phyloP scores from a whole-genome alignment of 768 basidiomycete genomes.

The Lactarius tabidus region DNA sequence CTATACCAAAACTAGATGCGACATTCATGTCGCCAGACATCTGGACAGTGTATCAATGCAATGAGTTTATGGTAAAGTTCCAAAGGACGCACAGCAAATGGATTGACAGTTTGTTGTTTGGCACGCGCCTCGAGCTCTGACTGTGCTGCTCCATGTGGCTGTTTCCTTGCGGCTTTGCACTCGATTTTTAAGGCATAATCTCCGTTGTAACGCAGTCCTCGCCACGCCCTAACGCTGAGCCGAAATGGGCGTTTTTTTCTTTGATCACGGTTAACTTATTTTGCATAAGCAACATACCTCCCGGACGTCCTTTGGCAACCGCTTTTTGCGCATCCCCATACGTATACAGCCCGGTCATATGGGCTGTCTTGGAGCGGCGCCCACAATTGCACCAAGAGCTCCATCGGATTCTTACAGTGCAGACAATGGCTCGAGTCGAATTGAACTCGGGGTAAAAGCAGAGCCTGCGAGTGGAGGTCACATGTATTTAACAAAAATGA shows the following conservation, averaged over 20 bases:
- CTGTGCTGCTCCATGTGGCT: conserved; percentile 36
- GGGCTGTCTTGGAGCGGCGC: conserved; percentile 84
- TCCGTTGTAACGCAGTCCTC: conserved; percentile 67
- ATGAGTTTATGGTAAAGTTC: neutral
- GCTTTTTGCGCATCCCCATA: conserved; percentile 74
- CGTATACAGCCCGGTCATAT: conserved; percentile 79
- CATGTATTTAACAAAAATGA: conserved; percentile 40
- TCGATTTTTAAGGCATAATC: conserved; percentile 72
- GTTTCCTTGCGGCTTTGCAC: conserved; percentile 44
- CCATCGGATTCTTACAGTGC: conserved; percentile 68
- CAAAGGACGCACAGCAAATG: conserved; percentile 56
- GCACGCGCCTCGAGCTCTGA: conserved; percentile 33
- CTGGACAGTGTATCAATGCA: conserved; percentile 4
- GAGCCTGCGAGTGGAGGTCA: conserved; percentile 48
- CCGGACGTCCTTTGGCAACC: conserved; percentile 72
- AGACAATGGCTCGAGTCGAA: conserved; percentile 66
- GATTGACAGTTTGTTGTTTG: conserved; percentile 46
- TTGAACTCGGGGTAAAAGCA: conserved; percentile 60
- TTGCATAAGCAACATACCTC: conserved; percentile 50
- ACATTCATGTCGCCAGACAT: conserved; percentile 24
- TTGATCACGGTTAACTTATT: neutral
- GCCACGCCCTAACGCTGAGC: conserved; percentile 76
- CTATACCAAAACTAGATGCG: conserved; percentile 49
- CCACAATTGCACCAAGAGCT: conserved; percentile 84
- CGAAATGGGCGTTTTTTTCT: conserved; percentile 2